Percentiles rank a stretch among this genome's conserved stretches.
Conservation (phyloP, 306 rosid species). For the Rubus parviflorus region DNA sequence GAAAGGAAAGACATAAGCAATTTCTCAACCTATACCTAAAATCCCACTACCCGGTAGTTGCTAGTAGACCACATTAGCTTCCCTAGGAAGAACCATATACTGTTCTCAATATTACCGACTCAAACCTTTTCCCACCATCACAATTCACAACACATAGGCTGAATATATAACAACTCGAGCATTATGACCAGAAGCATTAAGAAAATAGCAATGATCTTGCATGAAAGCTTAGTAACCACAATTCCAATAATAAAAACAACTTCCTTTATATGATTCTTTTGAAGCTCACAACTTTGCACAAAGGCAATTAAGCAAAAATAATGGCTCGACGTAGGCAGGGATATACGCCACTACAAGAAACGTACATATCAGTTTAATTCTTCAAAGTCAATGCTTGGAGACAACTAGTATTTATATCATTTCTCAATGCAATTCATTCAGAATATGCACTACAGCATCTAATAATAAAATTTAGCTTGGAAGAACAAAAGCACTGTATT, state of each 20-base stretch:
- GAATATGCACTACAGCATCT: neutral
- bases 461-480: neutral
- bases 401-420: neutral
- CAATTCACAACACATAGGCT: too few relatives aligned
- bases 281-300: neutral
- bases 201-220: neutral
- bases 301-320: neutral
- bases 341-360: neutral
- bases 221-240: neutral
- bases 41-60: neutral
- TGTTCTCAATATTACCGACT: neutral
- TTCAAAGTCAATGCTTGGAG: neutral
- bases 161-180: neutral
- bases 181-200: neutral
- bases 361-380: too few relatives aligned
- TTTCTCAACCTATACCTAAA: neutral
- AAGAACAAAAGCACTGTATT: neutral
- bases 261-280: too few relatives aligned
- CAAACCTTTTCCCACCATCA: neutral
- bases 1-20: neutral
- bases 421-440: neutral
- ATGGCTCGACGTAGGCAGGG: neutral
- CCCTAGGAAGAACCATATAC: neutral
- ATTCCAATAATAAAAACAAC: neutral
- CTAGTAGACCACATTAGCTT: neutral